Evolutionary conservation across 805 yeast species (phyloP).

Genomic region (Saturnispora zaruensis): DNA sequence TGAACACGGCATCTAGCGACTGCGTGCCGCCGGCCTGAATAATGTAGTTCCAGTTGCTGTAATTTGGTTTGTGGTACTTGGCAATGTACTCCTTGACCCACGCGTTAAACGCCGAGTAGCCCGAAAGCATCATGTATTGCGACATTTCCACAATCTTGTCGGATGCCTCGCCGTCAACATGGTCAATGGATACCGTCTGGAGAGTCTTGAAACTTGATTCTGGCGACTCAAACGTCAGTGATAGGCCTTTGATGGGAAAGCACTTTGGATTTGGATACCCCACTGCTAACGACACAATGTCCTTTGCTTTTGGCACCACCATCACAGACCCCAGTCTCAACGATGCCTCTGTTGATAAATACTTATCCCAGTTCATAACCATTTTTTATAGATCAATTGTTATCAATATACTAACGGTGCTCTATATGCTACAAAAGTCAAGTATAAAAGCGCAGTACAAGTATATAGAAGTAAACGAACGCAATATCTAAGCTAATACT

Average conservation of each 20-base stretch:
- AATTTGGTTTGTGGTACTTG: conserved; percentile 36
- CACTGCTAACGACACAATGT: conserved; percentile 44
- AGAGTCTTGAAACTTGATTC: conserved; percentile 31
- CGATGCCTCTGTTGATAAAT: conserved; percentile 22
- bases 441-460: too few relatives aligned
- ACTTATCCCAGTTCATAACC: conserved; percentile 16
- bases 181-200: conserved; percentile 32
- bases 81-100: conserved; percentile 37
- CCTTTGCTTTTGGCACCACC: conserved; percentile 20
- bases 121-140: conserved; percentile 45
- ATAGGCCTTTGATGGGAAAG: conserved; percentile 37
- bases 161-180: conserved; percentile 14
- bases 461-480: too few relatives aligned
- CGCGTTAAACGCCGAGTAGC: conserved; percentile 34
- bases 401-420: too few relatives aligned
- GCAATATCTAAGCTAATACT: too few relatives aligned
- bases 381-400: not conserved
- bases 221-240: conserved; percentile 30
- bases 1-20: conserved; percentile 73
- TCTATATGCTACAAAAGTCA: too few relatives aligned
- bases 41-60: conserved; percentile 60
- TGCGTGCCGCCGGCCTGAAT: conserved; percentile 83
- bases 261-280: conserved; percentile 47
- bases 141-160: conserved; percentile 36
- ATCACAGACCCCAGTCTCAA: conserved; percentile 25